Evolutionary conservation across 1,284 basidiomycete species (phyloP), one percentile per base, ranked within the genome.

Genomic region (Trichosporon faecale): DNA sequence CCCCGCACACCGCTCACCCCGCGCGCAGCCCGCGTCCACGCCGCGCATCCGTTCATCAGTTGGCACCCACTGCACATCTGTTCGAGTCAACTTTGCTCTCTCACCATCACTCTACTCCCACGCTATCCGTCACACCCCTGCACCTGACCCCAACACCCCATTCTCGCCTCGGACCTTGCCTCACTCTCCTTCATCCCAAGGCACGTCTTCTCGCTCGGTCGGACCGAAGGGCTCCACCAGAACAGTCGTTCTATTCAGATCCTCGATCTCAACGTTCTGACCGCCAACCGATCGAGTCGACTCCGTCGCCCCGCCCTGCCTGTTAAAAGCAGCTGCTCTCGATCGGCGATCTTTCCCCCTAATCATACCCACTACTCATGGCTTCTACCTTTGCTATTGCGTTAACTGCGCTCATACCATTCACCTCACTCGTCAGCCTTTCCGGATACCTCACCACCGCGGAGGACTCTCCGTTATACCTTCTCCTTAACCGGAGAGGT

Each of bases 371-470:
- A 2, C 23, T 23, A 46, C 31, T 23, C 40, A 69, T 66, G 68
- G 65, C 69, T 35, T 63, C 72, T 9, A 44, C 66, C 29, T 63
- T 70, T 16, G 68, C 76, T 16, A 72, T 78, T 52, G 66, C 78
- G 64, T 67, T 68, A 18, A 79, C 80, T 7, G 75, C 77, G 29
- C 52, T 78, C 37, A 75, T 81, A n/a, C 80, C 81, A 5, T 49
- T 79, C 61, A 72, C 74, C 3, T 77, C 81, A 2, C 64, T 79
- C 52, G 68, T 75, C 33, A 79, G 79, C 0, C 65, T 81, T 63
- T 76, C 79, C 0, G 73, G 80, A 57, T 82, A 81, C 68, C 76
- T 82, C 37, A 49, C 75, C 21, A 65, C 73, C 2, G 77, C 81
- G 44, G 78, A 77, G 0, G 67, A 71, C 0, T 82, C 80, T 6